Percentiles rank a stretch among this genome's conserved stretches.
Evolutionary conservation across 2,329 filamentous ascomycete species (phyloP).

Genomic region (Epichloe sylvatica): DNA sequence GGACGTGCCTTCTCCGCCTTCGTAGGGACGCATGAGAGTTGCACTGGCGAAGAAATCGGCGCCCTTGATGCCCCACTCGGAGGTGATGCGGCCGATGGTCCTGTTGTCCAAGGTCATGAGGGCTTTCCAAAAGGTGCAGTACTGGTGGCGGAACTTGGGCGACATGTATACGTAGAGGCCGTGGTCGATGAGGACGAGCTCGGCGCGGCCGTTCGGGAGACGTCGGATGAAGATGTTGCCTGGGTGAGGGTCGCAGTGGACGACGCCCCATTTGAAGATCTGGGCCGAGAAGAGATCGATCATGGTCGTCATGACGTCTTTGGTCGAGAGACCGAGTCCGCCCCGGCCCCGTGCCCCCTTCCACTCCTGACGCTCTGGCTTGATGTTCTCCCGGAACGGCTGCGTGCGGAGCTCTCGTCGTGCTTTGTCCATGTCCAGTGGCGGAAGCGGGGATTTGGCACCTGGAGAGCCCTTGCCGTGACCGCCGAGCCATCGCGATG

Average conservation of each 20-base stretch:
- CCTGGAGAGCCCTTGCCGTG: constrained; percentile 66
- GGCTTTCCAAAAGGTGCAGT: constrained; percentile 83
- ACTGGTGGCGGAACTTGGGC: constrained; percentile 70
- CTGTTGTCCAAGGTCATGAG: constrained; percentile 87
- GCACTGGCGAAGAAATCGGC: constrained; percentile 84
- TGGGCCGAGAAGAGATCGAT: constrained; percentile 92
- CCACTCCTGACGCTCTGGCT: constrained; percentile 71
- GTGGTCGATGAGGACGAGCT: constrained; percentile 93
- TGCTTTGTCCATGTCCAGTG: constrained; percentile 32
- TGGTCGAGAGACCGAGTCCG: constrained; percentile 68
- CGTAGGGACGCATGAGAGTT: constrained; percentile 80
- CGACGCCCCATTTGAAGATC: constrained; percentile 92
- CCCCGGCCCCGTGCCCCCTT: constrained; percentile 57
- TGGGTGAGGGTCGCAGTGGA: constrained; percentile 94
- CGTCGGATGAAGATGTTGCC: constrained; percentile 95
- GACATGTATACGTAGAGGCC: constrained; percentile 90
- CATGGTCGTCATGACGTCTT: constrained; percentile 92
- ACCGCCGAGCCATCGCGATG: constrained; percentile 63
- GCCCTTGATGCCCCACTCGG: constrained; percentile 75
- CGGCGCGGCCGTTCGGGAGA: constrained; percentile 63
- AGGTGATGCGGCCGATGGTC: constrained; percentile 58
- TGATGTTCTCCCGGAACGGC: constrained; percentile 47
- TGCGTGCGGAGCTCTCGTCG: constrained; percentile 35
- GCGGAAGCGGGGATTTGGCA: constrained; percentile 48
- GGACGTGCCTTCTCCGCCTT: constrained; percentile 56